Evolutionary conservation across 352 stramenopile species (phyloP).

Genomic region (Phytophthora uliginosa): DNA sequence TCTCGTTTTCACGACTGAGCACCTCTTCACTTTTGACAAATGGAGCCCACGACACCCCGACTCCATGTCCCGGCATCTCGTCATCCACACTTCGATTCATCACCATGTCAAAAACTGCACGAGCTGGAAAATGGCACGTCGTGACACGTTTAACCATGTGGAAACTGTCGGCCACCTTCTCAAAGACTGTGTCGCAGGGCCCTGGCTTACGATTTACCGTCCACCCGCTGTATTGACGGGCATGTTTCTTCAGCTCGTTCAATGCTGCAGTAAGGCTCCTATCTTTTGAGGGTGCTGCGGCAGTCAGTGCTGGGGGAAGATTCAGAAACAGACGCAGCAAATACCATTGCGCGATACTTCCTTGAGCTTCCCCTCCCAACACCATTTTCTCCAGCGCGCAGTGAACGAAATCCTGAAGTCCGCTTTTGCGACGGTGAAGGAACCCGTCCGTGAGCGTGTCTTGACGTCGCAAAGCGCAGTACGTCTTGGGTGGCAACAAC

Average conservation of each 20-base stretch:
- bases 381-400: conserved; percentile 71
- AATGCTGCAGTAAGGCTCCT: conserved; percentile 58
- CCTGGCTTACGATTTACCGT: conserved; percentile 40
- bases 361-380: conserved; percentile 52
- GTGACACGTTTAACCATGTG: conserved; percentile 74
- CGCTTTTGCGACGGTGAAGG: conserved; percentile 68
- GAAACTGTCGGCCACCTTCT: conserved; percentile 69
- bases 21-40: conserved; percentile 63
- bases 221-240: conserved; percentile 51
- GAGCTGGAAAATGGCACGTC: conserved; percentile 70
- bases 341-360: conserved; percentile 74
- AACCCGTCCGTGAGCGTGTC: conserved; percentile 59
- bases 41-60: conserved; percentile 42
- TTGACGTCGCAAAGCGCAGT: conserved; percentile 49
- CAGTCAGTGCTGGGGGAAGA: conserved; percentile 41
- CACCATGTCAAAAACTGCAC: conserved; percentile 80
- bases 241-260: conserved; percentile 64
- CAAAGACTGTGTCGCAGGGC: conserved; percentile 62
- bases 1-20: conserved; percentile 53
- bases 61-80: conserved; percentile 18
- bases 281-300: conserved; percentile 59
- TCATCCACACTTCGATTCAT: conserved; percentile 48
- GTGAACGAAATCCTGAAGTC: conserved; percentile 74
- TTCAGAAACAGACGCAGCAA: conserved; percentile 75
- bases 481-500: conserved; percentile 74